A percentile compares a stretch with the other conserved stretches of the same genome.
These are phyloP conservation scores for Thermomucor indicae-seudaticae DNA, from an alignment of 371 early-diverging fungal genomes.

Conservation along the genomic window DNA sequence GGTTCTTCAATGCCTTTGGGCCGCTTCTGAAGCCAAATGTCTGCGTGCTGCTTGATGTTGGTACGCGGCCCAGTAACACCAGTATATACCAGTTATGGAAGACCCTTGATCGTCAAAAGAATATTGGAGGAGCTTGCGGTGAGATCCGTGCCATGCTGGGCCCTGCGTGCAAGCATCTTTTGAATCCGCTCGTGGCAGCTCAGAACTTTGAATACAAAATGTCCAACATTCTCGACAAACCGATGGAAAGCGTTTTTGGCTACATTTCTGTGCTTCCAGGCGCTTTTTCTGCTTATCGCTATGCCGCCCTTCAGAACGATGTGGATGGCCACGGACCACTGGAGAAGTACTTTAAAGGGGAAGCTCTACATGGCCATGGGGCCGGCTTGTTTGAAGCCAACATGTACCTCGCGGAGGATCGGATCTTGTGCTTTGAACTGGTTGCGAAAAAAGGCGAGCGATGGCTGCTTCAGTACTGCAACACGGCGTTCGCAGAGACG, in stretches of 20 bases:
- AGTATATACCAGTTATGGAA: conserved; percentile 80
- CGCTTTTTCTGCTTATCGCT: conserved; percentile 86
- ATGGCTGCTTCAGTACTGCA: conserved; percentile 68
- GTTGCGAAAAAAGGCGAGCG: conserved; percentile 66
- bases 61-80: conserved; percentile 71
- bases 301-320: conserved; percentile 69
- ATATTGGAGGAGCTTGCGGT: conserved; percentile 83
- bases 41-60: conserved; percentile 79
- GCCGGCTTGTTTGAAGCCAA: conserved; percentile 59
- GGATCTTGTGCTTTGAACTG: conserved; percentile 84
- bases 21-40: conserved; percentile 71
- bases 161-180: conserved; percentile 34
- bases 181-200: conserved; percentile 85
- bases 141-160: conserved; percentile 80
- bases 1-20: conserved; percentile 89
- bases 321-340: conserved; percentile 58
- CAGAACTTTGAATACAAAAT: conserved; percentile 96
- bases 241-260: conserved; percentile 83
- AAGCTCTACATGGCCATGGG: conserved; percentile 26
- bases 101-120: conserved; percentile 66
- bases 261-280: conserved; percentile 85
- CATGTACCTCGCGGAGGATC: conserved; percentile 82
- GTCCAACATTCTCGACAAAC: conserved; percentile 86
- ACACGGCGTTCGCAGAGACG: conserved; percentile 75
- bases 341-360: conserved; percentile 77